A percentile compares a stretch with the other conserved stretches of the same genome.
Evolutionary conservation across 2,329 filamentous ascomycete genomes (phyloP).

Genomic region (Penicillium sp.): DNA sequence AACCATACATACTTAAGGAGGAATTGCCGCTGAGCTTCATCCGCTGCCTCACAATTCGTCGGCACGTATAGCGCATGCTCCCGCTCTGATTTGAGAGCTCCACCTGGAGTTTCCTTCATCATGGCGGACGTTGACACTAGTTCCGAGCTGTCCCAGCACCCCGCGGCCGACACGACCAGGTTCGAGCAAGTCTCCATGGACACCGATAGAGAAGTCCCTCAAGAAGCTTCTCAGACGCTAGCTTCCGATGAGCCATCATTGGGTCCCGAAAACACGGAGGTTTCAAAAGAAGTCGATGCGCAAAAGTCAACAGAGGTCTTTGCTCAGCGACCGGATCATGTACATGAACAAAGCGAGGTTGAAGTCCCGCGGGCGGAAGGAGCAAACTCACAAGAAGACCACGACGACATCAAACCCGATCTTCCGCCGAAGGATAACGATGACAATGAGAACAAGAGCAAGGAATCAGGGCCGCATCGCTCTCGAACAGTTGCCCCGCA

Average conservation of each 20-base stretch:
- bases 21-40: background rate
- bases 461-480: slow-evolving; percentile 13
- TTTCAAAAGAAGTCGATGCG: slow-evolving; percentile 24
- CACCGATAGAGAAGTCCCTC: slow-evolving; percentile 18
- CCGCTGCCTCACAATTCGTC: slow-evolving; percentile 5
- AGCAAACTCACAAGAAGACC: slow-evolving; percentile 10
- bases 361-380: slow-evolving; percentile 4
- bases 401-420: slow-evolving; percentile 21
- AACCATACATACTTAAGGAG: background rate
- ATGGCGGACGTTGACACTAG: slow-evolving; percentile 39
- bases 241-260: slow-evolving; percentile 30
- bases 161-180: slow-evolving; percentile 16
- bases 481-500: slow-evolving; percentile 12
- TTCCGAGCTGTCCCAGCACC: slow-evolving; percentile 28
- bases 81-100: slow-evolving; percentile 23
- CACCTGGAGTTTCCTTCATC: slow-evolving; percentile 34
- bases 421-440: slow-evolving; percentile 19
- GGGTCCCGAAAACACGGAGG: slow-evolving; percentile 23
- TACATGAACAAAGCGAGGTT: slow-evolving; percentile 2
- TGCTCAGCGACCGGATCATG: slow-evolving; percentile 7
- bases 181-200: slow-evolving; percentile 27
- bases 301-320: slow-evolving; percentile 12
- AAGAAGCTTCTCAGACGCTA: slow-evolving; percentile 22
- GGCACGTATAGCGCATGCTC: slow-evolving; percentile 17
- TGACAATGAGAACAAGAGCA: slow-evolving; percentile 19